These are phyloP conservation scores for Cryptococcus deneoformans DNA, from an alignment of 1,284 basidiomycete species.

Conservation along the genomic window DNA sequence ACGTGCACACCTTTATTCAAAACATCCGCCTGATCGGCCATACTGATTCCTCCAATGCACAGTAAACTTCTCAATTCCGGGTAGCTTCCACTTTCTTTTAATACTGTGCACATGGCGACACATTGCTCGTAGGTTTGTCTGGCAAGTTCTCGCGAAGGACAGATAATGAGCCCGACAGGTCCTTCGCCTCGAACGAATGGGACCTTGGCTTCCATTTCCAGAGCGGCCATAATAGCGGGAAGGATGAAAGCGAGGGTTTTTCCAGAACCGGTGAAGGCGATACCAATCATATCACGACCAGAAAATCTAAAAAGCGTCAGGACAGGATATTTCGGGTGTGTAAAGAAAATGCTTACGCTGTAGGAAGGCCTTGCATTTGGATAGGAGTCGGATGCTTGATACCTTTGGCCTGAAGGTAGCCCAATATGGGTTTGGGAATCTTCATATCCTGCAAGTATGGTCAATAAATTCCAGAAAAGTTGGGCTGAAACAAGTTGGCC, in stretches of 20 bases:
- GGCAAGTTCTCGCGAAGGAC: slow-evolving; percentile 91
- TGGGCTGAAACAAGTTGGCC: background rate
- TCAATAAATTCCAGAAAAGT: background rate
- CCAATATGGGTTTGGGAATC: slow-evolving; percentile 78
- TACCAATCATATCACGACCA: slow-evolving; percentile 92
- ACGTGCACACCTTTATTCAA: slow-evolving; percentile 90
- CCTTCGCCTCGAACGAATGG: slow-evolving; percentile 92
- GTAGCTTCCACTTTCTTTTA: slow-evolving; percentile 73
- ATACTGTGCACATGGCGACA: slow-evolving; percentile 74
- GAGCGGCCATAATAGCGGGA: slow-evolving; percentile 89
- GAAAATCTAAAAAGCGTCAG: slow-evolving; percentile 60
- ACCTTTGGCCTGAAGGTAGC: slow-evolving; percentile 76
- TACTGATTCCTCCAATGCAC: slow-evolving; percentile 96
- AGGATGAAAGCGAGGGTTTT: slow-evolving; percentile 89
- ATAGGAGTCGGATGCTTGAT: slow-evolving; percentile 91
- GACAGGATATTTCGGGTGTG: background rate
- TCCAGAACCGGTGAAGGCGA: slow-evolving; percentile 89
- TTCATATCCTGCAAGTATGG: slow-evolving; percentile 80
- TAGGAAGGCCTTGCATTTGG: slow-evolving; percentile 94
- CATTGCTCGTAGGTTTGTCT: slow-evolving; percentile 96
- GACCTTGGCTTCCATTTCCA: slow-evolving; percentile 88
- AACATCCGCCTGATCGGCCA: slow-evolving; percentile 92
- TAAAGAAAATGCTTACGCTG: slow-evolving; percentile 61
- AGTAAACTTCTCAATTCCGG: slow-evolving; percentile 83
- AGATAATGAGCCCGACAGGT: slow-evolving; percentile 90